These are phyloP conservation scores for Mycothermus thermophilus DNA, from an alignment of 495 filamentous ascomycete genomes.

Conservation along the genomic window DNA sequence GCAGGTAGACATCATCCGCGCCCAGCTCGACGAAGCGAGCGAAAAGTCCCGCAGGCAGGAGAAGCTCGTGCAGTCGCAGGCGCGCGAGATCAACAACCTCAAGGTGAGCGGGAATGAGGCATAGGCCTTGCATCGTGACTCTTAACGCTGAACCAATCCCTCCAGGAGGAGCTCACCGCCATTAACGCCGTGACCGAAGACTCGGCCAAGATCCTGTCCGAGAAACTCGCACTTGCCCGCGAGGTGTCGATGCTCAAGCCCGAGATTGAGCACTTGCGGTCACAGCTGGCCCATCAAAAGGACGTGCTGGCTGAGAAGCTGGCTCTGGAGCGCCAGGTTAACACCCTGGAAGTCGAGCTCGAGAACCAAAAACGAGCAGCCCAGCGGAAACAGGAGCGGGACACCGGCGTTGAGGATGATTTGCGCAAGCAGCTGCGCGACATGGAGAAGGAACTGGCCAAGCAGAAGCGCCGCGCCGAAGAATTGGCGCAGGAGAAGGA, in stretches of 20 bases:
- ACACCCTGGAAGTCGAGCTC: slow-evolving; percentile 61
- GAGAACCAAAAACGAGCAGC: slow-evolving; percentile 61
- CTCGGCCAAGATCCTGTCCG: slow-evolving; percentile 54
- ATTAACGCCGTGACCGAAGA: slow-evolving; percentile 48
- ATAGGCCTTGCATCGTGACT: too few relatives aligned
- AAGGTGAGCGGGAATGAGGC: slow-evolving; percentile 41
- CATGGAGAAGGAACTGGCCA: slow-evolving; percentile 36
- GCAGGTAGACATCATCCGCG: slow-evolving; percentile 40
- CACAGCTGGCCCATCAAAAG: slow-evolving; percentile 53
- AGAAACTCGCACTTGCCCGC: slow-evolving; percentile 60
- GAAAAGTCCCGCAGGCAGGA: slow-evolving; percentile 44
- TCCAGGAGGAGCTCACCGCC: slow-evolving; percentile 55
- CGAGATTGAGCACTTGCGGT: slow-evolving; percentile 64
- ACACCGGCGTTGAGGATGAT: slow-evolving; percentile 29
- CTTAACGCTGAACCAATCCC: too few relatives aligned
- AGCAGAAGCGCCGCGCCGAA: slow-evolving; percentile 30
- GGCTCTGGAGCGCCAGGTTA: slow-evolving; percentile 58
- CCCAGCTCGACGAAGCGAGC: slow-evolving; percentile 41
- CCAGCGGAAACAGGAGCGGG: slow-evolving; percentile 39
- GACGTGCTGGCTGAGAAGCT: slow-evolving; percentile 58
- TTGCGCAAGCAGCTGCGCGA: slow-evolving; percentile 33
- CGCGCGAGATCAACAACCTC: slow-evolving; percentile 50
- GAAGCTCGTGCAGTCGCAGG: slow-evolving; percentile 39
- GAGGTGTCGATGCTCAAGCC: slow-evolving; percentile 57
- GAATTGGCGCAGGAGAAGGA: slow-evolving; percentile 25